phyloP scores from a whole-genome alignment of 1,284 basidiomycete species.

The Athelia psychrophila region DNA sequence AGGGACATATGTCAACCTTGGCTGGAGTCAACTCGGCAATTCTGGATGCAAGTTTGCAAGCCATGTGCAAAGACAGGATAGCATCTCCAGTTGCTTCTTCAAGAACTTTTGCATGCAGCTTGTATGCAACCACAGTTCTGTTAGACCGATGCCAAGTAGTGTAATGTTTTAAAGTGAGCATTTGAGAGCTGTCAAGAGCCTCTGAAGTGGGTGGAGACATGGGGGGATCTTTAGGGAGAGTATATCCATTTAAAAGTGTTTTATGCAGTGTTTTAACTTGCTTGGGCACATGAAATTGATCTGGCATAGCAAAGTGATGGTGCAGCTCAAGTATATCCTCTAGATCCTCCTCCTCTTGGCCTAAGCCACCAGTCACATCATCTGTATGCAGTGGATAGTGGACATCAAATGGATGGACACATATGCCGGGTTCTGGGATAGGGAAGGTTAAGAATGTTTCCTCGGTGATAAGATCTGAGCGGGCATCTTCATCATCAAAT shows the following conservation, averaged over 20 bases:
- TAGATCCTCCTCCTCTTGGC: too few species aligned
- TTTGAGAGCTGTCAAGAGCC: not conserved
- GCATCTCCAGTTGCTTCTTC: constrained; percentile 1
- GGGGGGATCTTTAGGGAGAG: not conserved
- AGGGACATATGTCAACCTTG: constrained; percentile 4
- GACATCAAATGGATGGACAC: too few species aligned
- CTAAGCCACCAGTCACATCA: too few species aligned
- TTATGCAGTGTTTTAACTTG: too few species aligned
- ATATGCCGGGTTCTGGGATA: too few species aligned
- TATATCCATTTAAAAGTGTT: not conserved
- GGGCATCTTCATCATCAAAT: too few species aligned
- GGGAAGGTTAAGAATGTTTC: too few species aligned
- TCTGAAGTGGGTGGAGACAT: not conserved
- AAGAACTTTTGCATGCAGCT: not conserved
- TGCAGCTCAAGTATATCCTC: too few species aligned
- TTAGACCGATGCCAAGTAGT: not conserved
- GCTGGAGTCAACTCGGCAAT: constrained; percentile 1
- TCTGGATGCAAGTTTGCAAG: constrained; percentile 1
- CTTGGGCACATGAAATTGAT: too few species aligned
- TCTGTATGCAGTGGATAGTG: too few species aligned
- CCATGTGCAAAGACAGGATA: constrained; percentile 1
- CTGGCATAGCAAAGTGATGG: too few species aligned
- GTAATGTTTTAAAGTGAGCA: not conserved
- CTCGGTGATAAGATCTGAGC: too few species aligned
- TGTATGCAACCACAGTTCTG: not conserved